Conservation (phyloP, 768 basidiomycete species). For the Solioccasus polychromus region DNA sequence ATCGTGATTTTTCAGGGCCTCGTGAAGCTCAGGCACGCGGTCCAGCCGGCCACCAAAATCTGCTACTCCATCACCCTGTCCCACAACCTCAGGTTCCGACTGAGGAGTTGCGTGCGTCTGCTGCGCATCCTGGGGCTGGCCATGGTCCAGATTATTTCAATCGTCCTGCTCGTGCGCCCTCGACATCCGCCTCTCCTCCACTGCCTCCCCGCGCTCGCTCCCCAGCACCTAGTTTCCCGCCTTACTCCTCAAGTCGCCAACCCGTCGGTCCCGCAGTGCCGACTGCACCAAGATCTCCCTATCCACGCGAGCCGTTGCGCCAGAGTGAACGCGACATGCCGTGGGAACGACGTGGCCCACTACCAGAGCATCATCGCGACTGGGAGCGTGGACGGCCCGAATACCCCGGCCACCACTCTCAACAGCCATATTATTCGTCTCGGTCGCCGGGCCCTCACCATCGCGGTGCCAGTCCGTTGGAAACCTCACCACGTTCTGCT, state of each 20-base stretch:
- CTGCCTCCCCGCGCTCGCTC: slow-evolving; percentile 52
- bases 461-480: slow-evolving; percentile 49
- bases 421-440: slow-evolving; percentile 30
- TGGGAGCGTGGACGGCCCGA: slow-evolving; percentile 50
- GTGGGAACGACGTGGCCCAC: slow-evolving; percentile 61
- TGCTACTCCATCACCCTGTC: slow-evolving; percentile 67
- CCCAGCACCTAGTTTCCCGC: slow-evolving; percentile 44
- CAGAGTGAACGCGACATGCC: slow-evolving; percentile 48
- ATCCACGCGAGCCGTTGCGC: slow-evolving; percentile 50
- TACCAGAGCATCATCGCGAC: slow-evolving; percentile 44
- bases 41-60: slow-evolving; percentile 51
- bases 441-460: slow-evolving; percentile 39
- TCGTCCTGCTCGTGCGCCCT: slow-evolving; percentile 50
- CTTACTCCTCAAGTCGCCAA: slow-evolving; percentile 45
- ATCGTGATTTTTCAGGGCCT: slow-evolving; percentile 54
- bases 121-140: slow-evolving; percentile 37
- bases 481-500: slow-evolving; percentile 57
- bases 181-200: slow-evolving; percentile 60
- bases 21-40: slow-evolving; percentile 48
- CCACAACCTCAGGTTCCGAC: slow-evolving; percentile 55
- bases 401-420: slow-evolving; percentile 31
- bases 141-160: slow-evolving; percentile 55
- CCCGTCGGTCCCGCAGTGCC: slow-evolving; percentile 53
- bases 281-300: slow-evolving; percentile 57
- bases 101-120: slow-evolving; percentile 48